Conservation (phyloP, 805 yeast species). For the Candida manassasensis region DNA sequence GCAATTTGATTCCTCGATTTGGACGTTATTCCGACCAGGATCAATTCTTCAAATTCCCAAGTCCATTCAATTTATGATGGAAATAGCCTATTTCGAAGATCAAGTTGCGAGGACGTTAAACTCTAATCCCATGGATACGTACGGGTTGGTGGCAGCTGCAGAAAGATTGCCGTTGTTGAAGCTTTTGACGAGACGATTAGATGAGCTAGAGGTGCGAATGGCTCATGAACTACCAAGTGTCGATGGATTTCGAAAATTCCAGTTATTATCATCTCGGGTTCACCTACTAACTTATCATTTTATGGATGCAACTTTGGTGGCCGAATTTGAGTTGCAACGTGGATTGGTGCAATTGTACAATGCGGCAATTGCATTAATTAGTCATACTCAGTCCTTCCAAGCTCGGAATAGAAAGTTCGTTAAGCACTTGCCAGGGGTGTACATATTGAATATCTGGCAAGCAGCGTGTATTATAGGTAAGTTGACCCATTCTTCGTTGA, state of each 20-base stretch:
- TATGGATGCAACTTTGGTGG: conserved; percentile 54
- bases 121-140: conserved; percentile 60
- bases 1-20: conserved; percentile 69
- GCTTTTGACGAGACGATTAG: conserved; percentile 66
- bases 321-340: conserved; percentile 56
- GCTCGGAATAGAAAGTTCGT: conserved; percentile 57
- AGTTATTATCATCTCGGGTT: conserved; percentile 69
- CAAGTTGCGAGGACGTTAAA: conserved; percentile 76
- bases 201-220: conserved; percentile 64
- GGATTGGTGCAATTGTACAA: conserved; percentile 77
- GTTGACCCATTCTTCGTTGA: conserved; percentile 69
- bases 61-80: conserved; percentile 70
- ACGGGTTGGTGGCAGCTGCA: conserved; percentile 59
- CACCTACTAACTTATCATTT: conserved; percentile 80
- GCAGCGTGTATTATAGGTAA: conserved; percentile 81
- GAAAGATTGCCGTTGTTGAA: conserved; percentile 74
- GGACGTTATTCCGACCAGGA: conserved; percentile 48
- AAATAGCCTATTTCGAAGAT: conserved; percentile 80
- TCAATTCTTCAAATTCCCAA: conserved; percentile 46
- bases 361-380: conserved; percentile 67
- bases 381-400: conserved; percentile 62
- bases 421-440: conserved; percentile 77
- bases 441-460: conserved; percentile 84
- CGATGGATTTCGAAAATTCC: conserved; percentile 68
- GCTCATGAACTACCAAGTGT: conserved; percentile 32